Evolutionary conservation across 768 basidiomycete species (phyloP), one percentile per base, ranked within the genome.

Genomic region (Boletus sp.): DNA sequence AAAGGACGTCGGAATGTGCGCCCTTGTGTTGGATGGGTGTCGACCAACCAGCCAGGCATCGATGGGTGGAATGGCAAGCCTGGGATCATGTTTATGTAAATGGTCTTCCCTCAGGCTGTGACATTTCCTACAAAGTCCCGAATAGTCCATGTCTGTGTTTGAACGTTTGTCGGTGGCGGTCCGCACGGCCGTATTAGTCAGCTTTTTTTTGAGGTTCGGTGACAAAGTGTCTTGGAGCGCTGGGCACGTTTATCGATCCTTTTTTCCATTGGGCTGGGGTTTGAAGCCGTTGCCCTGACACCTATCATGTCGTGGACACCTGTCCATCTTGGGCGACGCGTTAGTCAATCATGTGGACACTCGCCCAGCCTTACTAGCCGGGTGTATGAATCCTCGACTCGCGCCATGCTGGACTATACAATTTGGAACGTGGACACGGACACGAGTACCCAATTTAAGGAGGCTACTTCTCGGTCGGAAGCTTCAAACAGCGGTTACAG

Each of bases 1-100:
- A 83, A 64, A 11, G 71, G 74, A 5, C 81, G 76, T 50, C 72
- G 48, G 29, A 58, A 71, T n/a, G 56, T 62, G 32, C 60, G 49
- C 30, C 58, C 60, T 12, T 47, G 45, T 3, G 52, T 47, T 10
- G 53, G 56, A 50, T 52, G 39, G 4, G 49, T 50, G 24, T 52
- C 45, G 3, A 49, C 53, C 18, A 50, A 32, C 62, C 59, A 63
- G 32, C 62, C 42, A 47, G 50, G 47, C 59, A 63, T 60, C 3
- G 33, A 48, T 57, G 4, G 40, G 47, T 29, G 47, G 20, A n/a
- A 44, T 46, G 20, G 18, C 18, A 48, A 15, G 47, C 47, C 33
- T 48, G 33, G 33, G 47, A 15, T 48, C 47, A 48, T 35, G 5
- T 48, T 49, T 36, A 36, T 49, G 47, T 49, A 49, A 35, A 20